Evolutionary conservation across 2,329 filamentous ascomycete genomes (phyloP).

Genomic region (Epichloe brachyelytri): DNA sequence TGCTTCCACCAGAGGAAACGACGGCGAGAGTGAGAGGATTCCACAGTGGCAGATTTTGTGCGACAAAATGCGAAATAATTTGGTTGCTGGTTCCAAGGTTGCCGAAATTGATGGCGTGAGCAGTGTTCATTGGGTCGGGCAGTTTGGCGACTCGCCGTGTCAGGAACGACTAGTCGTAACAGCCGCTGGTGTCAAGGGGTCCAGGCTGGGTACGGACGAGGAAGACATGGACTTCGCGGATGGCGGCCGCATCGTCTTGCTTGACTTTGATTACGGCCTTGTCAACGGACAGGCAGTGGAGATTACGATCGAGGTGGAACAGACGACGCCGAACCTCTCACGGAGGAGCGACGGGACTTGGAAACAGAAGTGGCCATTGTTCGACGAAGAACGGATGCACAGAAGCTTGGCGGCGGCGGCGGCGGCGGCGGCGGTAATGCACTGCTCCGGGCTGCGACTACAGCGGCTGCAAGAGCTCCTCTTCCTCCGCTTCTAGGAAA

Average conservation of each 20-base stretch:
- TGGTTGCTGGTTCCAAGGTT: constrained; percentile 55
- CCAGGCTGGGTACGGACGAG: constrained; percentile 48
- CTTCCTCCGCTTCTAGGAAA: constrained; percentile 15
- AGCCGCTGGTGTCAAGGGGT: constrained; percentile 53
- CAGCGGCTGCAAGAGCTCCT: constrained; percentile 17
- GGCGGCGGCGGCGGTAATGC: constrained; percentile 20
- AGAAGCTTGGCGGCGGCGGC: constrained; percentile 33
- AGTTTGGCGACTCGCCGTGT: constrained; percentile 32
- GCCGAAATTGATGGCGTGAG: constrained; percentile 52
- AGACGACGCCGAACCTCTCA: constrained; percentile 52
- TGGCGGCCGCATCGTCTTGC: constrained; percentile 56
- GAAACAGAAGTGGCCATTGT: constrained; percentile 71
- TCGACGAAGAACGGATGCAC: constrained; percentile 57
- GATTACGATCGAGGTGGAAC: constrained; percentile 60
- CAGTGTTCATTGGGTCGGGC: constrained; percentile 59
- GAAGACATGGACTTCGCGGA: constrained; percentile 67
- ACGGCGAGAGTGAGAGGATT: constrained; percentile 25
- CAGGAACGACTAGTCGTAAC: constrained; percentile 54
- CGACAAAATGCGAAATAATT: constrained; percentile 56
- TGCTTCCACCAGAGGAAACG: constrained; percentile 17
- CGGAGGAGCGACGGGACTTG: constrained; percentile 61
- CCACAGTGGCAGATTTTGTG: constrained; percentile 59
- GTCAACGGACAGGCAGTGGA: constrained; percentile 42
- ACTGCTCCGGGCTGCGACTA: constrained; percentile 37
- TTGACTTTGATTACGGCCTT: constrained; percentile 59